These are phyloP conservation scores for Capillidium rhysosporum DNA, from an alignment of 371 early-diverging fungal species.

Conservation along the genomic window DNA sequence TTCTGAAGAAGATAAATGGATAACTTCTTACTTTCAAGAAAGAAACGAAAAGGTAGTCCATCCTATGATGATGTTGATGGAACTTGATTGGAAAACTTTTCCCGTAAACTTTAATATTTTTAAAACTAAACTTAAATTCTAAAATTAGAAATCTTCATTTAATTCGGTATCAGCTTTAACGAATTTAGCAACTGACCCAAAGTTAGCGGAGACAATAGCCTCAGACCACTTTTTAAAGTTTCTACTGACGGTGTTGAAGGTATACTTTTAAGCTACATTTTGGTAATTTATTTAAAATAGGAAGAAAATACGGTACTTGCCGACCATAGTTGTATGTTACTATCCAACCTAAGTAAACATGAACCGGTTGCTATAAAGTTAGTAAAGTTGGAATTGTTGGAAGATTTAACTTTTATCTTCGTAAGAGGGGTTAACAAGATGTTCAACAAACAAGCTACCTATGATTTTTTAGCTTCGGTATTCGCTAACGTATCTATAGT, in stretches of 20 bases:
- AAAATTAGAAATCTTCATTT: conserved; percentile 47
- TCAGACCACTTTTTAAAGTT: not conserved
- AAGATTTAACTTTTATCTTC: conserved; percentile 73
- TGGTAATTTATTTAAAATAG: not conserved
- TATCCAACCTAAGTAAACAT: conserved; percentile 76
- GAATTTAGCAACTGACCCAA: conserved; percentile 41
- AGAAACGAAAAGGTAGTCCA: not conserved
- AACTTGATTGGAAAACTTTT: not conserved
- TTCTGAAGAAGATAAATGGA: not conserved
- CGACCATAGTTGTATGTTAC: conserved; percentile 71
- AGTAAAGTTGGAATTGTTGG: conserved; percentile 34
- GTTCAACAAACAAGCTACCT: conserved; percentile 67
- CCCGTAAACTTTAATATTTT: conserved; percentile 2
- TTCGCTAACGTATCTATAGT: conserved; percentile 73
- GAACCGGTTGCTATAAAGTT: conserved; percentile 31
- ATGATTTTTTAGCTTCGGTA: conserved; percentile 70
- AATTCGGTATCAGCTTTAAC: conserved; percentile 62
- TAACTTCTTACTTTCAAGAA: not conserved
- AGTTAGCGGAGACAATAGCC: not conserved
- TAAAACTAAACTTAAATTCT: not conserved
- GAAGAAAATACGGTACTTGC: conserved; percentile 28
- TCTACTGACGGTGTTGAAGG: not conserved
- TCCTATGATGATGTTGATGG: not conserved
- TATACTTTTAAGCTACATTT: not conserved
- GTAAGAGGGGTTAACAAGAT: conserved; percentile 48